Conservation (phyloP, 306 rosid species). For the Potentilla sterilis region DNA sequence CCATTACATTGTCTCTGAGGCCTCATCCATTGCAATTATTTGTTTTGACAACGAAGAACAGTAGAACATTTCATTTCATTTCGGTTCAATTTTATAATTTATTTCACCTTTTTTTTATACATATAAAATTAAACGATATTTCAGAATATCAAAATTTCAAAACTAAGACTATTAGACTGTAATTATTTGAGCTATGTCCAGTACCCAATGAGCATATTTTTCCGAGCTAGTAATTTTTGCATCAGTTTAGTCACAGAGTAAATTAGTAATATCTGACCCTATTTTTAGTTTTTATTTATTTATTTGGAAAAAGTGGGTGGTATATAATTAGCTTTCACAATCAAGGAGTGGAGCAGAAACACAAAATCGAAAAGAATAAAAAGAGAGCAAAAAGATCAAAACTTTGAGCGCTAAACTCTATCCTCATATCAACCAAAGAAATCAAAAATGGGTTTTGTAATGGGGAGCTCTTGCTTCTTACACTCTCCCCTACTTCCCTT, state of each 20-base stretch:
- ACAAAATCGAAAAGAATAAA: background rate
- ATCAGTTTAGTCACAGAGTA: too few relatives aligned
- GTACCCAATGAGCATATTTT: too few relatives aligned
- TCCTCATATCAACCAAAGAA: constrained; percentile 16
- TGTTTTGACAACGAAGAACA: background rate
- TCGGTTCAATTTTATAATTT: background rate
- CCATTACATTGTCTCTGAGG: background rate
- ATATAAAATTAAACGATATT: too few relatives aligned
- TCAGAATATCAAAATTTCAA: too few relatives aligned
- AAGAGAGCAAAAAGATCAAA: background rate
- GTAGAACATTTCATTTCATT: background rate
- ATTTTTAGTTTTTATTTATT: too few relatives aligned
- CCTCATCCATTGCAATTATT: background rate
- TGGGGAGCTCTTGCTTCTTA: constrained; percentile 41
- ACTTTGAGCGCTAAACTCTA: constrained; percentile 14
- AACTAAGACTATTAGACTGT: too few relatives aligned
- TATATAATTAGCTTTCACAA: too few relatives aligned
- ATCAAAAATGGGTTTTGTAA: constrained; percentile 41
- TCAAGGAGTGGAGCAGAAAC: background rate
- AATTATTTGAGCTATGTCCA: too few relatives aligned
- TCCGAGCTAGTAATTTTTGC: too few relatives aligned
- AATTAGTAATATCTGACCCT: too few relatives aligned
- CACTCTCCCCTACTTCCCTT: constrained; percentile 42
- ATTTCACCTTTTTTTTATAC: background rate
- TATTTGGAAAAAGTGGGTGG: too few relatives aligned